Conservation (phyloP, 495 filamentous ascomycete genomes). For the Penicillium flavigenum region DNA sequence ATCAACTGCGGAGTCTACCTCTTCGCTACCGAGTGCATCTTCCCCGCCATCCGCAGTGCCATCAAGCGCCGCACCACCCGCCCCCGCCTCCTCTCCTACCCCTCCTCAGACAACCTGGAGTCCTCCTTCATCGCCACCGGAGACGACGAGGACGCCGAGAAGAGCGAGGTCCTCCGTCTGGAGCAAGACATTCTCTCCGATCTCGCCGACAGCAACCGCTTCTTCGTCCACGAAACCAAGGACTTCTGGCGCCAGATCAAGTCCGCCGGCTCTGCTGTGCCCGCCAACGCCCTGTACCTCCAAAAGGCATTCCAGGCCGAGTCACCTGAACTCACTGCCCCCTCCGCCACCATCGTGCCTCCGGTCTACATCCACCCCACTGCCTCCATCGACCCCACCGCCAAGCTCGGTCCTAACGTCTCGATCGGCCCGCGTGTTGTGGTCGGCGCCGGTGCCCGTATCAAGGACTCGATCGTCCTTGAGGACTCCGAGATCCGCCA, state of each 20-base stretch:
- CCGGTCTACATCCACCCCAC: slow-evolving; percentile 97
- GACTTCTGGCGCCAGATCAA: slow-evolving; percentile 99
- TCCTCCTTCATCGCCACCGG: slow-evolving; percentile 67
- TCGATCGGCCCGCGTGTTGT: slow-evolving; percentile 84
- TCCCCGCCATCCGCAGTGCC: slow-evolving; percentile 90
- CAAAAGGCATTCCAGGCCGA: slow-evolving; percentile 88
- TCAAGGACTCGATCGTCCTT: slow-evolving; percentile 95
- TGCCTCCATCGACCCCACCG: slow-evolving; percentile 89
- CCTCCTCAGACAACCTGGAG: slow-evolving; percentile 90
- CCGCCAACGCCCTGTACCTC: slow-evolving; percentile 95
- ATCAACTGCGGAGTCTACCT: slow-evolving; percentile 99
- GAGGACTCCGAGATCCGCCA: slow-evolving; percentile 97
- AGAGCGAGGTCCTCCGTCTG: slow-evolving; percentile 87
- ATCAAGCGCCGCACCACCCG: slow-evolving; percentile 95
- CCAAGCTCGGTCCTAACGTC: slow-evolving; percentile 96
- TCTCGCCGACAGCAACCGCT: slow-evolving; percentile 94
- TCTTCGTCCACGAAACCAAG: slow-evolving; percentile 98
- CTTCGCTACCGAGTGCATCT: slow-evolving; percentile 91
- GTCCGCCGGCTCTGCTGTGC: slow-evolving; percentile 95
- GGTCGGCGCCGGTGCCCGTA: slow-evolving; percentile 82
- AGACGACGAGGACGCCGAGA: slow-evolving; percentile 70
- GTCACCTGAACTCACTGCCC: slow-evolving; percentile 76
- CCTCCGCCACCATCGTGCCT: slow-evolving; percentile 85
- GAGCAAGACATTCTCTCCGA: slow-evolving; percentile 98
- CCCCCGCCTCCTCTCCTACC: slow-evolving; percentile 88